Evolutionary conservation across 2,329 filamentous ascomycete genomes (phyloP).

Genomic region (Alternaria sp.): DNA sequence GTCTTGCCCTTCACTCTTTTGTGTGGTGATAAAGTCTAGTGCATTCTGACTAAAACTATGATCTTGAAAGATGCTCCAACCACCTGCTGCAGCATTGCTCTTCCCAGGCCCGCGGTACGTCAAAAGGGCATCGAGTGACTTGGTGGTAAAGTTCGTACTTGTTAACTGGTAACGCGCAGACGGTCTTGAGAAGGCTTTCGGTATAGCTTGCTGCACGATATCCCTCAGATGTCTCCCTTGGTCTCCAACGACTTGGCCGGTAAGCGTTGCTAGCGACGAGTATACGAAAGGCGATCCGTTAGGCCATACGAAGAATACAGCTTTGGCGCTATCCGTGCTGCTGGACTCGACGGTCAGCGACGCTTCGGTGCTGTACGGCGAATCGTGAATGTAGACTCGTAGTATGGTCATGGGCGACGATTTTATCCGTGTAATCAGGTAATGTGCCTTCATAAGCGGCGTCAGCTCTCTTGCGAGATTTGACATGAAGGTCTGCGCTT

Average conservation of each 20-base stretch:
- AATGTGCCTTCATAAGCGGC: conserved; percentile 84
- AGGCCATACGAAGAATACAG: conserved; percentile 83
- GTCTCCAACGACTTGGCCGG: conserved; percentile 46
- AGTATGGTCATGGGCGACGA: conserved; percentile 75
- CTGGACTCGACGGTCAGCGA: conserved; percentile 44
- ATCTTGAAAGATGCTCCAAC: conserved; percentile 81
- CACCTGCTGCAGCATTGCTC: conserved; percentile 76
- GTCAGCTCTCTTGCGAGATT: conserved; percentile 78
- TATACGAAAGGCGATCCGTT: conserved; percentile 82
- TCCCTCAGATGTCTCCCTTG: conserved; percentile 68
- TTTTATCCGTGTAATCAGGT: conserved; percentile 77
- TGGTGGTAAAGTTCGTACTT: conserved; percentile 73
- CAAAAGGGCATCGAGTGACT: conserved; percentile 75
- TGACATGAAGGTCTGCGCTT: conserved; percentile 80
- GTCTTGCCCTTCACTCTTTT: conserved; percentile 30
- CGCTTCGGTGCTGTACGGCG: conserved; percentile 73
- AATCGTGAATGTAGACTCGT: conserved; percentile 82
- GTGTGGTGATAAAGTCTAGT: conserved; percentile 55
- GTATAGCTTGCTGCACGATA: conserved; percentile 79
- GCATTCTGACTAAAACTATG: conserved; percentile 63
- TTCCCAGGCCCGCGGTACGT: conserved; percentile 74
- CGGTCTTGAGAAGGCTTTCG: conserved; percentile 81
- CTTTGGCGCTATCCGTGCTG: conserved; percentile 68
- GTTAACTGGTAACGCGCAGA: conserved; percentile 75
- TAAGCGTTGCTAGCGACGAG: conserved; percentile 60